A percentile compares a stretch with the other conserved stretches of the same genome.
These are phyloP conservation scores for Isabelozyma pseudorhagii DNA, from an alignment of 805 yeast species.

Conservation along the genomic window DNA sequence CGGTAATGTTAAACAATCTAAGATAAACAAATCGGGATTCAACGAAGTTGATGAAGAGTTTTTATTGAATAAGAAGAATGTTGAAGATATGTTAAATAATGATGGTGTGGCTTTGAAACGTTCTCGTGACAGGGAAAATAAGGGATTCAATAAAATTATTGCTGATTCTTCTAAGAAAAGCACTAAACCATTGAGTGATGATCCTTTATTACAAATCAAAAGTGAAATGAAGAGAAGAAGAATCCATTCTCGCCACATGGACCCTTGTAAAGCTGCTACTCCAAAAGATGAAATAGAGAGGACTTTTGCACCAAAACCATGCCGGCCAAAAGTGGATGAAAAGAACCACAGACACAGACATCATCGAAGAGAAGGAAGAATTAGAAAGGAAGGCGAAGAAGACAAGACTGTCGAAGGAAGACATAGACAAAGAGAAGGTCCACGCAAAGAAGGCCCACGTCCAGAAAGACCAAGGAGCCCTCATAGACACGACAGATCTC, in stretches of 20 bases:
- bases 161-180: slow-evolving; percentile 12
- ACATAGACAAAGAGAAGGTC: not conserved
- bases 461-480: not conserved
- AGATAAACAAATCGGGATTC: slow-evolving; percentile 34
- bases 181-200: slow-evolving; percentile 25
- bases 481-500: not conserved
- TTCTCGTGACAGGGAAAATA: slow-evolving; percentile 6
- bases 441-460: not conserved
- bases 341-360: not conserved
- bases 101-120: slow-evolving; percentile 20
- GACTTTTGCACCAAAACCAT: not conserved
- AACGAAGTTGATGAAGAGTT: slow-evolving; percentile 32
- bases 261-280: slow-evolving; percentile 5
- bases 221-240: slow-evolving; percentile 6
- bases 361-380: not conserved
- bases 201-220: slow-evolving; percentile 48
- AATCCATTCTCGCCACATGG: not conserved
- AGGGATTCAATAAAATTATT: slow-evolving; percentile 22
- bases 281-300: not conserved
- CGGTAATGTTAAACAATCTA: slow-evolving; percentile 13
- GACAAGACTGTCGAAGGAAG: not conserved
- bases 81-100: slow-evolving; percentile 57
- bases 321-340: not conserved
- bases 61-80: slow-evolving; percentile 27
- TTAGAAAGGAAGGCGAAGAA: not conserved